Evolutionary conservation across 441 rosid genomes (phyloP).

Genomic region (Mallotus repandus): DNA sequence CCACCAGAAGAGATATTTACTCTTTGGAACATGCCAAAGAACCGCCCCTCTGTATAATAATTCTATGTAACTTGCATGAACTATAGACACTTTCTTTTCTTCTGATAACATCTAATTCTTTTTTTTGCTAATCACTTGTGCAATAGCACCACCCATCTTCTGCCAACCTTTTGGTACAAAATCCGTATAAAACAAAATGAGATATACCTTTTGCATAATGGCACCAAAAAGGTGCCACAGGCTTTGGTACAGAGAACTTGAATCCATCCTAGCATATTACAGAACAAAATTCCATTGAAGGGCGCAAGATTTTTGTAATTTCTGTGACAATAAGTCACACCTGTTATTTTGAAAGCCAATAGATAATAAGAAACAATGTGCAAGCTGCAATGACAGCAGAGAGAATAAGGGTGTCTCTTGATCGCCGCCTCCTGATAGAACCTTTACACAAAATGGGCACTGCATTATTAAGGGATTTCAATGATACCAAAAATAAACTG

Average conservation of each 20-base stretch:
- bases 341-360: constrained; percentile 85
- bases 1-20: background rate
- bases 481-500: background rate
- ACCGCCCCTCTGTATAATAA: constrained; percentile 7
- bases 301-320: constrained; percentile 22
- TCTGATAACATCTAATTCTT: background rate
- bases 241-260: constrained; percentile 20
- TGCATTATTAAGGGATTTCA: constrained; percentile 13
- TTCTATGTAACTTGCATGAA: constrained; percentile 6
- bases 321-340: constrained; percentile 8
- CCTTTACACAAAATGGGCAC: constrained; percentile 41
- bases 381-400: constrained; percentile 93
- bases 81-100: constrained; percentile 2
- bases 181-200: constrained; percentile 12
- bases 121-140: background rate
- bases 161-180: background rate
- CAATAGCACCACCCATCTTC: background rate
- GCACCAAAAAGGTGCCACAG: constrained; percentile 19
- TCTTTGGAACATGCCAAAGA: constrained; percentile 6
- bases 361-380: constrained; percentile 86
- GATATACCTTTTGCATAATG: constrained; percentile 11
- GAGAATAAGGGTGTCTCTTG: constrained; percentile 86
- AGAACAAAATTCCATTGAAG: constrained; percentile 31
- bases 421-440: constrained; percentile 75
- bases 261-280: constrained; percentile 35